These are phyloP conservation scores for Boletus huronensis DNA, from an alignment of 768 basidiomycete species.

Conservation along the genomic window DNA sequence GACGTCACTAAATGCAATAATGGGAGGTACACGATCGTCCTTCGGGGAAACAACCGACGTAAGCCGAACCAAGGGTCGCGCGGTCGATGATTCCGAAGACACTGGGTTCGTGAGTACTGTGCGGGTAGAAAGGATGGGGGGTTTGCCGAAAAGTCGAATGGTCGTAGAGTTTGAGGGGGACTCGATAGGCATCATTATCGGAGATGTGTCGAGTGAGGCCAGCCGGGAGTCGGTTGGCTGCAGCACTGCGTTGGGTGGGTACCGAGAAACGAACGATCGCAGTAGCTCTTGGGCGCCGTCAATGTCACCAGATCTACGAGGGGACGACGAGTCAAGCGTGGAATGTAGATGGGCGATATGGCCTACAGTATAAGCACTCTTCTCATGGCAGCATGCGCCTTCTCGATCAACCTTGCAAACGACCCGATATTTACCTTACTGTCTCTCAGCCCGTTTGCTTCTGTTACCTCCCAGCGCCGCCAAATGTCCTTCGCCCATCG, in stretches of 20 bases:
- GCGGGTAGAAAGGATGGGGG: constrained; percentile 53
- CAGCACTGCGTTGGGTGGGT: constrained; percentile 56
- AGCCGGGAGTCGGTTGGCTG: constrained; percentile 24
- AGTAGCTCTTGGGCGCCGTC: constrained; percentile 56
- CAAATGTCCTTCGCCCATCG: constrained; percentile 62
- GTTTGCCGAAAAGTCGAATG: constrained; percentile 36
- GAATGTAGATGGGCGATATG: background rate
- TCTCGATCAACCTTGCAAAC: constrained; percentile 57
- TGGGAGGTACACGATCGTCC: constrained; percentile 79
- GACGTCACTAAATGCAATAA: constrained; percentile 74
- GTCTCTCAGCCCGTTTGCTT: constrained; percentile 35
- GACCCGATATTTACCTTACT: constrained; percentile 18
- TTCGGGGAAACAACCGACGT: constrained; percentile 54
- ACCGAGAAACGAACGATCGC: constrained; percentile 57
- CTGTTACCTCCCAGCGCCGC: constrained; percentile 55
- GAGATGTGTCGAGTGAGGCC: background rate
- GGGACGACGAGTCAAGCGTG: background rate
- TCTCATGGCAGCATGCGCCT: constrained; percentile 66
- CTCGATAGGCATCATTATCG: background rate
- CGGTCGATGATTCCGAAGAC: constrained; percentile 22
- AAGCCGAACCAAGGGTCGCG: constrained; percentile 69
- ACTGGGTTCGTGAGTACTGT: constrained; percentile 42
- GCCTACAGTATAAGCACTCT: constrained; percentile 60
- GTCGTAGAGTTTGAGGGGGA: constrained; percentile 4
- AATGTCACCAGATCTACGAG: constrained; percentile 44